Evolutionary conservation across 495 filamentous ascomycete genomes (phyloP), one percentile per base, ranked within the genome.

Genomic region (Aspergillus biplanus): DNA sequence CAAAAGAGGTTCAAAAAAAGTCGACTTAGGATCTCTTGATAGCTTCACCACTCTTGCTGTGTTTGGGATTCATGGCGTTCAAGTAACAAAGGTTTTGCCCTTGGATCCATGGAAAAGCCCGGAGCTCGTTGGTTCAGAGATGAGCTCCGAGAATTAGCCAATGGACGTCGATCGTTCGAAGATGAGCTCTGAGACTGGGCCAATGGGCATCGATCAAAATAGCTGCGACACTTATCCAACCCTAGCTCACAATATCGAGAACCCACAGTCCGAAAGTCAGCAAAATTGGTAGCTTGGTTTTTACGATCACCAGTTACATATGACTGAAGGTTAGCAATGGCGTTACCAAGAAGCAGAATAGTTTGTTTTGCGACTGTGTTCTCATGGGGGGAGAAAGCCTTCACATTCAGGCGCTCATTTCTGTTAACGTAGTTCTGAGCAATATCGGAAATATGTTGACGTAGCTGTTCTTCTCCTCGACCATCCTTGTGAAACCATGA

Each of bases 401-500:
- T n/a, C 21, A 21, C 49, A 8, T 27, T 42, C 6, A 62, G 46
- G 8, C 56, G 39, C 52, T 67, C 47, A 50, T 46, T 64, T 16
- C 52, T 64, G 12, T 61, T 34, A 9, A 61, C 61, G 18, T 64
- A 63, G 21, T 55, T 65, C 5, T 67, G 32, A 15, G 67, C 62
- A 58, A 71, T 63, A 2, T 48, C 49, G 18, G 47, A 42, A 47
- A 74, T 66, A 33, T 70, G 64, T 34, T 61, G 50, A 9, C 66
- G 71, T 46, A 70, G 42, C 11, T 61, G 11, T 4, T 69, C 65
- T 31, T 68, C 53, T n/a, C 66, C 59, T 16, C 63, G 64, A 31
- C 39, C 21, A 52, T 71, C 71, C 18, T 33, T 61, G 39, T 67
- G 69, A 35, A 76, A 76, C 73, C 73, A 76, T 31, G 47, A 21